Percentiles rank a stretch among this genome's conserved stretches.
phyloP scores from a whole-genome alignment of 1,284 basidiomycete species.

The Austropuccinia psidii region DNA sequence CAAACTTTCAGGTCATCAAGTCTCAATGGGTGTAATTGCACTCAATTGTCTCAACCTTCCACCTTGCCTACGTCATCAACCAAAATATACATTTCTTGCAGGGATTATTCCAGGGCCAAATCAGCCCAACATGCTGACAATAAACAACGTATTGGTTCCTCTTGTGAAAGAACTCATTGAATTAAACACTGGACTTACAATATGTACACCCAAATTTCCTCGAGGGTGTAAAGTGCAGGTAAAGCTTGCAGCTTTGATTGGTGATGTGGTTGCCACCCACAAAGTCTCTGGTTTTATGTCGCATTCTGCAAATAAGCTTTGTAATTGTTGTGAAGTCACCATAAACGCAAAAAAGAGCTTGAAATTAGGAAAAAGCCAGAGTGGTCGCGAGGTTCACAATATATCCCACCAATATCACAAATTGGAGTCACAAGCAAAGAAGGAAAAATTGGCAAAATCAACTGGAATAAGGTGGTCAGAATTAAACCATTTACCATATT shows the following conservation, averaged over 20 bases:
- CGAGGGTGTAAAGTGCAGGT: neutral
- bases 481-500: slow-evolving; percentile 4
- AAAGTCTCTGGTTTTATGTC: slow-evolving; percentile 12
- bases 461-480: slow-evolving; percentile 18
- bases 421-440: too few relatives aligned
- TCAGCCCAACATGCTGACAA: neutral
- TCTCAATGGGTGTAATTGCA: slow-evolving; percentile 1
- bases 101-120: slow-evolving; percentile 10
- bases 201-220: neutral
- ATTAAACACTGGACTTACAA: neutral
- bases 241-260: neutral
- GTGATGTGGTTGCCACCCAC: slow-evolving; percentile 1
- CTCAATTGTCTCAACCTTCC: slow-evolving; percentile 25
- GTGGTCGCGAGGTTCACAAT: too few relatives aligned
- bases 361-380: too few relatives aligned
- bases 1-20: neutral
- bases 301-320: neutral
- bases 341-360: too few relatives aligned
- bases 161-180: neutral
- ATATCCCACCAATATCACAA: neutral
- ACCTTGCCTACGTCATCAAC: neutral
- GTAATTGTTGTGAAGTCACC: slow-evolving; percentile 8
- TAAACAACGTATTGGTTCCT: neutral
- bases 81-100: neutral
- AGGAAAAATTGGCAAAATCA: neutral